phyloP scores from a whole-genome alignment of 2,329 filamentous ascomycete species.

The Alternaria hordeiaustralica region DNA sequence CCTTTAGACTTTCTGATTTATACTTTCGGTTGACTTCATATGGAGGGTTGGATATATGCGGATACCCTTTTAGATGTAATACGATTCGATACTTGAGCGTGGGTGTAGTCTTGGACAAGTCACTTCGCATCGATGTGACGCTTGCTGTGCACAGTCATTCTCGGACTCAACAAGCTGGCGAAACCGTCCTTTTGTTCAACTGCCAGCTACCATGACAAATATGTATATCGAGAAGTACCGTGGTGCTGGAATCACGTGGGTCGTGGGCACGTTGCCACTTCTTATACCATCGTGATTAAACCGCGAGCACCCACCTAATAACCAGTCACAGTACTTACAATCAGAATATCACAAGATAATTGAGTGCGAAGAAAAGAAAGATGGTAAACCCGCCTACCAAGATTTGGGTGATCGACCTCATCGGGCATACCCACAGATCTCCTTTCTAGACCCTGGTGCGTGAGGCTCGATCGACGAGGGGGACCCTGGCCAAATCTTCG shows the following conservation, averaged over 20 bases:
- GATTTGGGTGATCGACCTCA: background rate
- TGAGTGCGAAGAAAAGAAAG: background rate
- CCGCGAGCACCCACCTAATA: background rate
- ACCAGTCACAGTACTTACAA: background rate
- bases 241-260: background rate
- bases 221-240: background rate
- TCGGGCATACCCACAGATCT: background rate
- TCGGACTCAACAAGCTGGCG: background rate
- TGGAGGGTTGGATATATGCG: slow-evolving; percentile 11
- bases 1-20: background rate
- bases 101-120: background rate
- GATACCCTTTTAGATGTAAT: slow-evolving; percentile 17
- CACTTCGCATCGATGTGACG: background rate
- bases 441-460: slow-evolving; percentile 1
- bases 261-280: background rate
- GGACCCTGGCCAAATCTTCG: background rate
- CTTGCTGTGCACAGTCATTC: background rate
- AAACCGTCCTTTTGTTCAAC: background rate
- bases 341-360: background rate
- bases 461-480: background rate
- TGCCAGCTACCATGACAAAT: background rate
- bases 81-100: background rate
- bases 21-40: background rate
- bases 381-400: background rate
- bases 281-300: background rate